Percentiles rank a stretch among this genome's conserved stretches.
Conservation (phyloP, 495 filamentous ascomycete species). For the Aspergillus ostianus region DNA sequence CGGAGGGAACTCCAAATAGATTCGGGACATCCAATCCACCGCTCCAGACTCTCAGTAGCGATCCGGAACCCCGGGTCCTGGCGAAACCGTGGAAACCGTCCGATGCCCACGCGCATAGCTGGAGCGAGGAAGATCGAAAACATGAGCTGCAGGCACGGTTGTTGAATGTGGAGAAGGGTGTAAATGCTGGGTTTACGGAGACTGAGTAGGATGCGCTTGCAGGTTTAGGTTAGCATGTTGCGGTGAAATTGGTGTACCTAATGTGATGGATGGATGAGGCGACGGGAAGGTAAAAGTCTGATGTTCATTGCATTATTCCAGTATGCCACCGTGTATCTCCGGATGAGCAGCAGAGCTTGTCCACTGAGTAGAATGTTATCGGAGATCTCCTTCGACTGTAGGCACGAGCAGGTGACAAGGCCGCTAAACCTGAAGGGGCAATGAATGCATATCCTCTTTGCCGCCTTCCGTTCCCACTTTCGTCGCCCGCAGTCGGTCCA, state of each 20-base stretch:
- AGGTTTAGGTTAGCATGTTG: background rate
- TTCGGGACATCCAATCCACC: no score
- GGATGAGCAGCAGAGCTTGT: no score
- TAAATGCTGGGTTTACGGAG: constrained; percentile 34
- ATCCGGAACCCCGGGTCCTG: background rate
- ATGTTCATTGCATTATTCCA: background rate
- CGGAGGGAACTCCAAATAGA: background rate
- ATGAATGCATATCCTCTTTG: background rate
- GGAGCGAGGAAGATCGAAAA: constrained; percentile 37
- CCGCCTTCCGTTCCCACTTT: constrained; percentile 18
- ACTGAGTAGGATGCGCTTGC: constrained; percentile 2
- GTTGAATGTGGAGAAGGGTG: constrained; percentile 24
- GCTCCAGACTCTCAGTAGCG: background rate
- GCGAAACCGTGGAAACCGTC: constrained; percentile 29
- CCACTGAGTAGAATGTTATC: background rate
- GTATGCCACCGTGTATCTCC: background rate
- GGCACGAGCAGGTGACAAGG: background rate
- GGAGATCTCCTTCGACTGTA: background rate
- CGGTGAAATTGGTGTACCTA: background rate
- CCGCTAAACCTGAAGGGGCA: background rate
- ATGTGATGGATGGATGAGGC: background rate
- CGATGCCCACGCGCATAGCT: constrained; percentile 31
- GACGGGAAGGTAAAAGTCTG: background rate
- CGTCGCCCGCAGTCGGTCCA: constrained; percentile 10
- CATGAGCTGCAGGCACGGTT: constrained; percentile 34